Percentiles rank a stretch among this genome's conserved stretches.
Evolutionary conservation across 495 filamentous ascomycete genomes (phyloP).

Genomic region (Talaromyces thailandensis): DNA sequence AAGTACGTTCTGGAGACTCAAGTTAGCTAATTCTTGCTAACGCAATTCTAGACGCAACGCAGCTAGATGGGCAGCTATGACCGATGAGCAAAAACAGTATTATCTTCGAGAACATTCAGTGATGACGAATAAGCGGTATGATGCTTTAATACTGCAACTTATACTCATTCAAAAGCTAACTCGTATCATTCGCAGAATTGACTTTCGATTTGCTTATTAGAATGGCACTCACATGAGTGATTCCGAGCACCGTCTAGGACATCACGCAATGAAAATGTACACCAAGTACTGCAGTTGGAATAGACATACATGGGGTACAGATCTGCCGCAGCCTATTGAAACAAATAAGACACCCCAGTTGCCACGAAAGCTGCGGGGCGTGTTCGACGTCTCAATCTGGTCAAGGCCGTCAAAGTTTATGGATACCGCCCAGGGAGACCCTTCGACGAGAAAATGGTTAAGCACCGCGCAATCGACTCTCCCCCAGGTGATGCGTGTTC

Average conservation of each 20-base stretch:
- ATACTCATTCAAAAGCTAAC: neutral
- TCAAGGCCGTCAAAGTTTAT: too few relatives aligned
- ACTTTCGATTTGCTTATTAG: constrained; percentile 44
- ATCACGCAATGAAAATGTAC: neutral
- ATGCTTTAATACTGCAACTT: neutral
- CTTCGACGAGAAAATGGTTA: too few relatives aligned
- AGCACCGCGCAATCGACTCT: too few relatives aligned
- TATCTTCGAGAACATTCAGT: constrained; percentile 59
- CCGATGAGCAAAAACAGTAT: constrained; percentile 45
- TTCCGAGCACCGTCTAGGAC: neutral
- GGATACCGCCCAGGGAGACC: too few relatives aligned
- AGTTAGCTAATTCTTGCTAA: constrained; percentile 4
- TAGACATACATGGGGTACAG: too few relatives aligned
- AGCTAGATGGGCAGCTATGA: constrained; percentile 51
- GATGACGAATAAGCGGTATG: constrained; percentile 58
- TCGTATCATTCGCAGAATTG: constrained; percentile 22
- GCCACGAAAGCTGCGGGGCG: too few relatives aligned
- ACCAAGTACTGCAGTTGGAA: too few relatives aligned
- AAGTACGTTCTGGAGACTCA: neutral
- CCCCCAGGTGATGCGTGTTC: too few relatives aligned
- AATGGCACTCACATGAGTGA: neutral
- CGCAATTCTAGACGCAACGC: constrained; percentile 22
- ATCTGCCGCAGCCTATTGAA: too few relatives aligned
- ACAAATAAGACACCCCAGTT: too few relatives aligned
- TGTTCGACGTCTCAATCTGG: too few relatives aligned